Percentiles rank a stretch among this genome's conserved stretches.
phyloP scores from a whole-genome alignment of 345 rosid genomes.

The Erucastrum elatum region DNA sequence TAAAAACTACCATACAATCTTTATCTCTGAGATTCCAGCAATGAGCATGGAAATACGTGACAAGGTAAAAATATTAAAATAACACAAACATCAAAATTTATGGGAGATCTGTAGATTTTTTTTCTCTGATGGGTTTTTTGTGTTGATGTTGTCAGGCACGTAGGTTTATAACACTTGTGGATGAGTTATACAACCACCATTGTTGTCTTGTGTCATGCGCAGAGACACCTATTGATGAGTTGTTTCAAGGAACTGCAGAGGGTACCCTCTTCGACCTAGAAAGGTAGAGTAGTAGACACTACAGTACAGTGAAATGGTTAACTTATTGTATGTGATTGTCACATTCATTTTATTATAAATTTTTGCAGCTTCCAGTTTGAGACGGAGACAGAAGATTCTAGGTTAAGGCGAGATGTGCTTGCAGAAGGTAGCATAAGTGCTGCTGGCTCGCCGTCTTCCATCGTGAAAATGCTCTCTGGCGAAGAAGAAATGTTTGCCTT shows the following conservation, averaged over 20 bases:
- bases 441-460: constrained; percentile 65
- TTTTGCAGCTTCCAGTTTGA: constrained; percentile 82
- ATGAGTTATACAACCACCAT: constrained; percentile 93
- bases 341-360: background rate
- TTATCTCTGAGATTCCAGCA: constrained; percentile 71
- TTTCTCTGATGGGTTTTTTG: background rate
- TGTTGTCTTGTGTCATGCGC: constrained; percentile 74
- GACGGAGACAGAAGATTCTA: constrained; percentile 75
- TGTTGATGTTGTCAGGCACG: constrained; percentile 65
- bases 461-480: constrained; percentile 75
- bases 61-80: constrained; percentile 49
- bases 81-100: background rate
- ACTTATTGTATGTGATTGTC: background rate
- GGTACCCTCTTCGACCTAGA: constrained; percentile 84
- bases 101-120: background rate
- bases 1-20: constrained; percentile 71
- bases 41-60: constrained; percentile 90
- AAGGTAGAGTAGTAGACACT: constrained; percentile 47
- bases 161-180: constrained; percentile 88
- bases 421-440: constrained; percentile 71
- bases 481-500: constrained; percentile 96
- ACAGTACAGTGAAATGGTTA: background rate
- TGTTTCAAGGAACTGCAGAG: constrained; percentile 96
- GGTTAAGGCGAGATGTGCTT: constrained; percentile 76
- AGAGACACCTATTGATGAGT: constrained; percentile 76